These are phyloP conservation scores for Rhodotorula taiwanensis DNA, from an alignment of 768 basidiomycete species.

Conservation along the genomic window DNA sequence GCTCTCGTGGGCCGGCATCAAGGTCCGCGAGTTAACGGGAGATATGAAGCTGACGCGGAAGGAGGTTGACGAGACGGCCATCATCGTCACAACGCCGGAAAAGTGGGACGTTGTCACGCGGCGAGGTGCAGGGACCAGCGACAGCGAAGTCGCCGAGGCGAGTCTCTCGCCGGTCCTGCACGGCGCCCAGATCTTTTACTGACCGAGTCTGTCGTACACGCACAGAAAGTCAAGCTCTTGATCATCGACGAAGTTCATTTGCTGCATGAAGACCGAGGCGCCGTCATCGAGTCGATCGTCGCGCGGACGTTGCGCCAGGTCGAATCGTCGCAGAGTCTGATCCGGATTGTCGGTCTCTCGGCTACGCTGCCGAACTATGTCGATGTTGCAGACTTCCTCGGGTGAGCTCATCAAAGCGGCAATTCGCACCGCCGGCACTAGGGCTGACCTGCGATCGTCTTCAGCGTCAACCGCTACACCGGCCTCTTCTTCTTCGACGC, in stretches of 20 bases:
- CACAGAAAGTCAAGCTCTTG: constrained; percentile 78
- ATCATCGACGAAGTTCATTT: constrained; percentile 98
- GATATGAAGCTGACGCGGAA: constrained; percentile 95
- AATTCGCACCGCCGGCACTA: background rate
- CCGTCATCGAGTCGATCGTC: constrained; percentile 96
- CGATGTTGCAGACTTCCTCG: constrained; percentile 89
- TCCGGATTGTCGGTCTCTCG: constrained; percentile 86
- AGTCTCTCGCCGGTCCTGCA: background rate
- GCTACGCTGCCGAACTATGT: constrained; percentile 95
- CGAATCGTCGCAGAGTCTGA: constrained; percentile 90
- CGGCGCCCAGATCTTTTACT: background rate
- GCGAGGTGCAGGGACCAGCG: constrained; percentile 72
- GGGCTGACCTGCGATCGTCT: no score
- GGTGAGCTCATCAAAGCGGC: constrained; percentile 50
- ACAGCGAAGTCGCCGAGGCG: constrained; percentile 85
- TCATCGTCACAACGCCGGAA: constrained; percentile 97
- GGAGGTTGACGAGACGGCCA: constrained; percentile 89
- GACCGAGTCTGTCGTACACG: background rate
- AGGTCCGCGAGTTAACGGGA: constrained; percentile 83
- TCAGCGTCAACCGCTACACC: constrained; percentile 71
- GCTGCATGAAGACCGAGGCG: constrained; percentile 93
- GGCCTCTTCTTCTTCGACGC: constrained; percentile 97
- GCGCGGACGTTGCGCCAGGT: constrained; percentile 91
- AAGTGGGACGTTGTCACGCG: constrained; percentile 99
- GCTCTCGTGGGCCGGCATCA: constrained; percentile 75